Base-by-base conservation (phyloP, 371 early-diverging fungal species). In the Haplosporangium sp. region DNA sequence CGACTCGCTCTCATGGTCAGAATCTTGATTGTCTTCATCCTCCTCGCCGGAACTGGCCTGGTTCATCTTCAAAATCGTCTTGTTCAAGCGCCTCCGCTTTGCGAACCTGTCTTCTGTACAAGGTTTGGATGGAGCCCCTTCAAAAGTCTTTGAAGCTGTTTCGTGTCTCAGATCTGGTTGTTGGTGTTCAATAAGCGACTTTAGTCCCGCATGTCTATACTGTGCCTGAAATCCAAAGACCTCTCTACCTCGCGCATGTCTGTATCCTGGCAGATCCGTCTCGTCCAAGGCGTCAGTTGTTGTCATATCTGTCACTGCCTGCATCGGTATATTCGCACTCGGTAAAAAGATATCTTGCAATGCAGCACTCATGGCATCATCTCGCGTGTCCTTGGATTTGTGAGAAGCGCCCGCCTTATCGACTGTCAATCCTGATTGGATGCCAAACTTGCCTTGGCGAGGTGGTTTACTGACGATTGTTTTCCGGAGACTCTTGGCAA, bases 261-360 rank as follows among this genome's bases (percentile, higher is more conserved):
- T 47, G 14, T 50, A 41, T 1, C 4, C 48, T 9, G 42, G 16
- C 41, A 55, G 18, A 21, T 51, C 52, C 7, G 29, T 48, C 13
- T 51, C 57, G 14, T 50, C 61, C 16, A 29, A 48, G 7, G 42
- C 4, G 7, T 16, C 13, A 8, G 13, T n/a, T 10, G 13, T 2
- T 16, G 23, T 21, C 9, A 4, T 40, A 0, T 20, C 48, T 1
- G 48, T 48, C 18, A 20, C 61, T 16, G 41, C 38, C 20, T 51
- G 61, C 7, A 43, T 12, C 36, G 46, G n/a, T 0, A 20, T 37
- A 12, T 52, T 36, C 13, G 21, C 13, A 6, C 42, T 64, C 1
- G 79, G 79, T 46, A 79, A 54, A 42, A 79, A 79, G 6, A 79
- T 52, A n/a, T 79, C 79, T 45, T 72, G 68, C 18, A 79, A 37